A percentile compares a stretch with the other conserved stretches of the same genome.
These are phyloP conservation scores for Apiospora aurea DNA, from an alignment of 2,329 filamentous ascomycete genomes.

Conservation along the genomic window DNA sequence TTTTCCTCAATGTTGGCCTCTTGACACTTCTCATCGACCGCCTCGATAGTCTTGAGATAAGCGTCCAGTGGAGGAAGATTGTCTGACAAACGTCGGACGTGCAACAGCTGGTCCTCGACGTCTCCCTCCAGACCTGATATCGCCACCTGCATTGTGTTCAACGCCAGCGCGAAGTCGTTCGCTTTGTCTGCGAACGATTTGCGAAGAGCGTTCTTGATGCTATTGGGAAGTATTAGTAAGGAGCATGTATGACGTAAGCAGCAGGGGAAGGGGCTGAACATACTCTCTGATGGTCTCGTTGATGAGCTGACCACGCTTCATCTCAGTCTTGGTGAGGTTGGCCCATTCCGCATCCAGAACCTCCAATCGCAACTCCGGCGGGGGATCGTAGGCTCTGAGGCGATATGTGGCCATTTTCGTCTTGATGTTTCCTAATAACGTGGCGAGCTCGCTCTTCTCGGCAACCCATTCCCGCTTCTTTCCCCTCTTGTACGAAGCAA, in stretches of 20 bases:
- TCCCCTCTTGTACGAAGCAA: conserved; percentile 88
- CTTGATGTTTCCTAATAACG: conserved; percentile 96
- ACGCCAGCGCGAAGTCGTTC: conserved; percentile 93
- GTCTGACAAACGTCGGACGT: conserved; percentile 84
- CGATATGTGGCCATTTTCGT: conserved; percentile 97
- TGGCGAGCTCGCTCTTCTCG: conserved; percentile 94
- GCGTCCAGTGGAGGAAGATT: conserved; percentile 89
- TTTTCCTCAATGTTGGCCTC: conserved; percentile 99
- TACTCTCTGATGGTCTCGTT: conserved; percentile 97
- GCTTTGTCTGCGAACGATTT: conserved; percentile 97
- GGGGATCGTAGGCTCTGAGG: conserved; percentile 88
- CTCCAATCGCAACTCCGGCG: conserved; percentile 81
- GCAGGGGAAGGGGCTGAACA: conserved; percentile 40
- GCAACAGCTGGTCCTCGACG: conserved; percentile 90
- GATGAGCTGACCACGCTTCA: conserved; percentile 88
- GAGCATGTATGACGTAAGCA: not conserved
- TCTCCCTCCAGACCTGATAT: conserved; percentile 98
- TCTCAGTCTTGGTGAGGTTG: conserved; percentile 80
- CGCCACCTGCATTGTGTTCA: conserved; percentile 93
- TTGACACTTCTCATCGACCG: conserved; percentile 85
- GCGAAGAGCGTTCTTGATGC: conserved; percentile 93
- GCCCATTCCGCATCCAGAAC: conserved; percentile 85
- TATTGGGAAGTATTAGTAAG: conserved; percentile 43
- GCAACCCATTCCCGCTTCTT: conserved; percentile 96
- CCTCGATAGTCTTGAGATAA: conserved; percentile 87